Base-by-base conservation (phyloP, 345 rosid species). In the Syzygium grande region DNA sequence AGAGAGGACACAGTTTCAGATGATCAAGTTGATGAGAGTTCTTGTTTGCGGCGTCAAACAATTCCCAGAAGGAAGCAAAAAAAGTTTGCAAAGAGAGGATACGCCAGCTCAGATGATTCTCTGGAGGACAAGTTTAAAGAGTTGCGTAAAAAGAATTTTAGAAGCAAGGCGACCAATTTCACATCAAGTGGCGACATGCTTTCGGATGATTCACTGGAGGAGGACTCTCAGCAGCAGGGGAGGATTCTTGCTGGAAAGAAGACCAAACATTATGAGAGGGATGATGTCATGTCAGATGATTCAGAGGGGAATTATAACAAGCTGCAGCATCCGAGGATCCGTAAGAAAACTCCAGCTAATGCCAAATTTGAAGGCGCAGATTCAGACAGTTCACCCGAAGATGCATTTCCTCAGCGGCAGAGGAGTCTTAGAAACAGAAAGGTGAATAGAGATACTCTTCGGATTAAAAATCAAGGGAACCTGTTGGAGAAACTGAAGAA, bases 231-330 rank as follows among this genome's bases (percentile, higher is more conserved):
- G 89, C 92, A 68, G 88, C 87, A 63, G 63, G 59, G 85, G 87
- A 90, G 90, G 86, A 83, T 87, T 86, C 89, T 46, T 53, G 77
- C 85, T 86, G 90, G 89, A 87, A 89, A 89, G 87, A 80, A 53
- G 63, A 88, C 91, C 27, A 90, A 88, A 80, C 85, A 61, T 89
- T 77, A 80, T 68, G 97, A 86, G 73, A 88, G 87, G 86, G 94
- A 91, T 85, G 88, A 90, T 92, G 94, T 87, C 87, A 88, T 86
- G 84, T 97, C 95, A 14, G 94, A 94, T 84, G 94, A 93, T 90
- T 91, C 93, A 17, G 84, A 87, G 68, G 93, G 90, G 86, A 90
- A 90, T 54, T 83, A 51, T 77, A 79, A 86, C 87, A 89, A 84
- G 84, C 88, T 30, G 88, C 91, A 84, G 88, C 84, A 61, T 56